A percentile compares a stretch with the other conserved stretches of the same genome.
phyloP scores from a whole-genome alignment of 805 yeast species.

The Starmera caribaea region DNA sequence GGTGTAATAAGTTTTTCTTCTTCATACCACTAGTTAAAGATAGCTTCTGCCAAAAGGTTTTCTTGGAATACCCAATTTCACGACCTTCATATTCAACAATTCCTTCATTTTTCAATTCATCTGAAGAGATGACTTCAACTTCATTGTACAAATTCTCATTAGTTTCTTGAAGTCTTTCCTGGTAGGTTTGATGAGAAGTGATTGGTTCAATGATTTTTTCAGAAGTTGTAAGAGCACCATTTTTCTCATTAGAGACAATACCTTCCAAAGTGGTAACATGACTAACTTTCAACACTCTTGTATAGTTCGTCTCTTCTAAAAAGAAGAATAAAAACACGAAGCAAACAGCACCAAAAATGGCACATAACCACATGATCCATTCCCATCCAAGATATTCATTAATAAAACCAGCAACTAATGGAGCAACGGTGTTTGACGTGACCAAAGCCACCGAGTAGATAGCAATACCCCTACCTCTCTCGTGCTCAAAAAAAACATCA shows the following conservation, averaged over 20 bases:
- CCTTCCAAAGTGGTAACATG: slow-evolving; percentile 5
- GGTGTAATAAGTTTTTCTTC: slow-evolving; percentile 20
- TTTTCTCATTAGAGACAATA: slow-evolving; percentile 3
- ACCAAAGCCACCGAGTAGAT: slow-evolving; percentile 47
- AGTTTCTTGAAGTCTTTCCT: slow-evolving; percentile 8
- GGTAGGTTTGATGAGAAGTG: slow-evolving; percentile 8
- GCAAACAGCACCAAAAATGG: slow-evolving; percentile 34
- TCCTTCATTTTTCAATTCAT: slow-evolving; percentile 2
- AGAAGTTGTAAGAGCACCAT: slow-evolving; percentile 5
- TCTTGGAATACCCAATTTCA: slow-evolving; percentile 15
- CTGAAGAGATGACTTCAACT: slow-evolving; percentile 19
- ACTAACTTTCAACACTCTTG: slow-evolving; percentile 16
- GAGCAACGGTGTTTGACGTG: slow-evolving; percentile 46
- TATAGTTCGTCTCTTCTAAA: slow-evolving; percentile 48
- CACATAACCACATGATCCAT: slow-evolving; percentile 42
- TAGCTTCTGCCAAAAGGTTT: slow-evolving; percentile 33
- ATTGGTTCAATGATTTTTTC: slow-evolving; percentile 5
- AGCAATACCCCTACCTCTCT: slow-evolving; percentile 37
- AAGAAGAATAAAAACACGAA: slow-evolving; percentile 30
- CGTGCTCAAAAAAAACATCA: slow-evolving; percentile 42
- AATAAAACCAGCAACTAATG: slow-evolving; percentile 50
- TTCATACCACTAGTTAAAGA: slow-evolving; percentile 29
- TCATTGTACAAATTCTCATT: slow-evolving; percentile 13
- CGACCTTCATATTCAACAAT: slow-evolving; percentile 8
- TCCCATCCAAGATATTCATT: slow-evolving; percentile 39